phyloP scores from a whole-genome alignment of 2,329 filamentous ascomycete genomes.

The Aspergillus flavus region DNA sequence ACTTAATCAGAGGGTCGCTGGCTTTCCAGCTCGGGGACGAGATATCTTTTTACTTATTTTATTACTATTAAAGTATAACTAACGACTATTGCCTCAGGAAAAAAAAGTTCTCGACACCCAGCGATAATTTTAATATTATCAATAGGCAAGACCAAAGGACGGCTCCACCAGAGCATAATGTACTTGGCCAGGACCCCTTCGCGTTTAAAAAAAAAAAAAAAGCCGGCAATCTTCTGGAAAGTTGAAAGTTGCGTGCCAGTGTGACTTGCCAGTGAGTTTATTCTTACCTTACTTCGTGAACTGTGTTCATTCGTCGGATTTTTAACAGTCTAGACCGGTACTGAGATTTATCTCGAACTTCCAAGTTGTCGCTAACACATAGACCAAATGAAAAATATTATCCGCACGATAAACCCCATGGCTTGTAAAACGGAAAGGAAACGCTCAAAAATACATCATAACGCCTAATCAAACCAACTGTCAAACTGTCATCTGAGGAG shows the following conservation, averaged over 20 bases:
- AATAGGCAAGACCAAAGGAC: no score
- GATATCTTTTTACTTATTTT: no score
- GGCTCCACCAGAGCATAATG: no score
- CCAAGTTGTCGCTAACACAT: neutral
- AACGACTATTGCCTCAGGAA: no score
- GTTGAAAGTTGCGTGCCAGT: neutral
- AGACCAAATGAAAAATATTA: neutral
- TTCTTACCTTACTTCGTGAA: neutral
- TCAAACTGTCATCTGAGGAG: slow-evolving; percentile 41
- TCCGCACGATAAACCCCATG: slow-evolving; percentile 1
- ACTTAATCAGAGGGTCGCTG: no score
- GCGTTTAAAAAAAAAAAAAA: no score
- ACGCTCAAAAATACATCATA: slow-evolving; percentile 1
- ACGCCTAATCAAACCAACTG: slow-evolving; percentile 7
- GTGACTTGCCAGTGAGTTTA: neutral
- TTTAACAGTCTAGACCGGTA: neutral
- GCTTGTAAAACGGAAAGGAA: slow-evolving; percentile 6
- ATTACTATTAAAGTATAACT: no score
- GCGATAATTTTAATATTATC: no score
- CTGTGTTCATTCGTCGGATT: neutral
- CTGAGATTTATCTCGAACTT: neutral
- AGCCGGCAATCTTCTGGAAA: no score
- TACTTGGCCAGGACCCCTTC: no score
- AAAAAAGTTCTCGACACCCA: no score
- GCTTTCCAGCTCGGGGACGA: no score